A percentile compares a stretch with the other conserved stretches of the same genome.
Evolutionary conservation across 1,284 basidiomycete genomes (phyloP).

Genomic region (Psilocybe mexicana): DNA sequence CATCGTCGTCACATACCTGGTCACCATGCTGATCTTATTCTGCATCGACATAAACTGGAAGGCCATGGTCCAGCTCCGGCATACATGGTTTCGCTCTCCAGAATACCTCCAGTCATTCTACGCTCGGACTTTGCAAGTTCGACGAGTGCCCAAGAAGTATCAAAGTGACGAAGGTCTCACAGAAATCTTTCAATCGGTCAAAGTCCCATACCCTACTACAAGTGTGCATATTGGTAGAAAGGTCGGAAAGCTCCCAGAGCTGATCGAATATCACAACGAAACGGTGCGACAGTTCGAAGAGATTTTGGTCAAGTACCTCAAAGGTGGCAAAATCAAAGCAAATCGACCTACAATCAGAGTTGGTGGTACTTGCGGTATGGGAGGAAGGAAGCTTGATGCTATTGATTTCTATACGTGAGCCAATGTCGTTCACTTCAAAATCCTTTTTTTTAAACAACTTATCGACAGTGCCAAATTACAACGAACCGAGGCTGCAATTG

Average conservation of each 20-base stretch:
- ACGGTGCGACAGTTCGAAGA: conserved; percentile 84
- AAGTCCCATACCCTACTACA: conserved; percentile 82
- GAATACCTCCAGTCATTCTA: conserved; percentile 78
- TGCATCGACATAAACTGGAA: conserved; percentile 75
- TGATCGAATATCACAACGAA: conserved; percentile 85
- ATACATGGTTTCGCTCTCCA: conserved; percentile 74
- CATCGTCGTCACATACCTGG: conserved; percentile 72
- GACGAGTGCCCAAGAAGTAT: conserved; percentile 70
- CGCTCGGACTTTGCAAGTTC: conserved; percentile 77
- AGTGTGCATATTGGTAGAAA: conserved; percentile 80
- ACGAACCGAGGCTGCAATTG: conserved; percentile 78
- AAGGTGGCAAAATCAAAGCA: conserved; percentile 70
- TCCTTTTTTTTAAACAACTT: conserved; percentile 8
- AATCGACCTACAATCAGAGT: conserved; percentile 75
- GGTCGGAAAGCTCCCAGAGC: conserved; percentile 73
- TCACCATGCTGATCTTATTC: conserved; percentile 66
- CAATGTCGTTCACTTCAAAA: conserved; percentile 9
- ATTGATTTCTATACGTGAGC: conserved; percentile 82
- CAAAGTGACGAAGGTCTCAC: conserved; percentile 79
- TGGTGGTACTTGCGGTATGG: conserved; percentile 74
- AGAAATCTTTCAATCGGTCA: conserved; percentile 68
- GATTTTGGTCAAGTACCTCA: conserved; percentile 83
- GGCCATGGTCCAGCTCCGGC: conserved; percentile 68
- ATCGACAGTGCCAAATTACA: conserved; percentile 62
- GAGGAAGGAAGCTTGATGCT: conserved; percentile 77